Base-by-base conservation (phyloP, 768 basidiomycete genomes). In the Pisolithus tinctorius region DNA sequence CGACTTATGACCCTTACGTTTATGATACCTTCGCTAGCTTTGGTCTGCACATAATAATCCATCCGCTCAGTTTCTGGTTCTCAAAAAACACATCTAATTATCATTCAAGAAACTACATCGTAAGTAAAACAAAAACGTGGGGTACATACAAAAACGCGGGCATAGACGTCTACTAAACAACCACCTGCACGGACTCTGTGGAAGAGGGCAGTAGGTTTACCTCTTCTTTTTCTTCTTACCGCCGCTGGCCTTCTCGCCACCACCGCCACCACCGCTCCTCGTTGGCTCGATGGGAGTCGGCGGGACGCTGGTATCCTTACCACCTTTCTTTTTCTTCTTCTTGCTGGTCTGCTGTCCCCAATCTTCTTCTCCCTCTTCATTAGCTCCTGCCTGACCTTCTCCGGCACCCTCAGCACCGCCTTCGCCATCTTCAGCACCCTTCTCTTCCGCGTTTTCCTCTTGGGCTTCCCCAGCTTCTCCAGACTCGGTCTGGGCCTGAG, bases 281-380 rank as follows among this genome's bases (percentile, higher is more conserved):
- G 34, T 50, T 29, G 6, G 4, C 16, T 43, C 20, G 3, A 58
- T 48, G n/a, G 16, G 39, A 40, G n/a, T 40, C 47, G 25, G 45
- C 30, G 26, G 47, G 45, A 46, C 40, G 4, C 37, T 37, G 6
- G n/a, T 42, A 43, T 45, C 41, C 25, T 40, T 43, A 42, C 47
- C 41, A 42, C 47, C 39, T 37, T 57, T 63, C 53, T 56, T 57
- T 5, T 59, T 61, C 47, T 56, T 56, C 37, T 51, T 54, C 5
- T 44, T 45, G 27, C 43, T 10, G 20, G 45, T 20, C 20, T 16
- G 45, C 11, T 20, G 30, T 11, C 1, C 40, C 1, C 23, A 46
- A 1, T 20, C 50, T 0, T 4, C 44, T 4, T 1, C n/a, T 14
- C 2, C 4, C 17, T 59, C 59, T 34, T 38, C 45, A 6, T 26